These are phyloP conservation scores for Murraya koenigii DNA, from an alignment of 345 rosid species.

Conservation along the genomic window DNA sequence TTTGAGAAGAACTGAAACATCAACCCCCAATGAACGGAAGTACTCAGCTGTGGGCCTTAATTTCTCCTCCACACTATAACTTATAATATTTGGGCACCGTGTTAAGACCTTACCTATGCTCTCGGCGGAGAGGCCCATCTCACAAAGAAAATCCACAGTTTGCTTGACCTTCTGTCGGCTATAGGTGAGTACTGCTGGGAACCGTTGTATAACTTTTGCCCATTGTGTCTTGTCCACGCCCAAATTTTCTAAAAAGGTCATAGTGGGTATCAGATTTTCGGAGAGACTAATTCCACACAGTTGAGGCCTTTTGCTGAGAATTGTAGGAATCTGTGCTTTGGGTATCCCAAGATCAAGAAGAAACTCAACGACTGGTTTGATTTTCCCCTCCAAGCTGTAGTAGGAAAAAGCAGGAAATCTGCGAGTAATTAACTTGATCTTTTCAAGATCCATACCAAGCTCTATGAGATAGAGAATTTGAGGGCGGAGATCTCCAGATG, in stretches of 20 bases:
- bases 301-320: constrained; percentile 79
- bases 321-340: constrained; percentile 56
- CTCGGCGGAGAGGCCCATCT: constrained; percentile 65
- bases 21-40: constrained; percentile 59
- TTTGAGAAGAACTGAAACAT: constrained; percentile 57
- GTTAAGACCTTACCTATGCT: constrained; percentile 71
- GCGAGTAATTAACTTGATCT: constrained; percentile 67
- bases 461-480: constrained; percentile 71
- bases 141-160: constrained; percentile 61
- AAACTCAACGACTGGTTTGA: constrained; percentile 85
- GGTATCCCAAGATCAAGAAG: constrained; percentile 77
- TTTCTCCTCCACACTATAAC: constrained; percentile 82
- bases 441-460: constrained; percentile 77
- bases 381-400: constrained; percentile 79
- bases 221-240: constrained; percentile 80
- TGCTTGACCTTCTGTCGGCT: constrained; percentile 69
- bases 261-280: constrained; percentile 74
- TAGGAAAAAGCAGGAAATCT: constrained; percentile 80
- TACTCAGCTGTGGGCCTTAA: constrained; percentile 74
- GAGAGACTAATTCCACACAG: constrained; percentile 79
- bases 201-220: constrained; percentile 84
- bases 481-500: constrained; percentile 64
- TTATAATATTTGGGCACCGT: constrained; percentile 64
- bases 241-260: constrained; percentile 64
- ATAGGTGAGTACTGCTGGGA: constrained; percentile 74